Conservation (phyloP, 2,329 filamentous ascomycete genomes). For the Xylariaceae sp. region DNA sequence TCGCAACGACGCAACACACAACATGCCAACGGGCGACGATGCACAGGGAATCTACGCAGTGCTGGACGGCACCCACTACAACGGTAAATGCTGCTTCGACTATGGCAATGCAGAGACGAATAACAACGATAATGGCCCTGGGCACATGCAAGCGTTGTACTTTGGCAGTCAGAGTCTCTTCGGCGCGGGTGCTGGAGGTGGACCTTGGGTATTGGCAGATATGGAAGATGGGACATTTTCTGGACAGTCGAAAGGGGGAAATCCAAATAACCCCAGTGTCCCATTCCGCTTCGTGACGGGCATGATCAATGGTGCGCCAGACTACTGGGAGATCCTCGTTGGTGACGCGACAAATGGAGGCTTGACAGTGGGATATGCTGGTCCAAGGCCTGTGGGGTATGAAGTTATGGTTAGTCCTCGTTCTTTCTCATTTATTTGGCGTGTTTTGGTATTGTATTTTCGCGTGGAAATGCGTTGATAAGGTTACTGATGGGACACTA, state of each 20-base stretch:
- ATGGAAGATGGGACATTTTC: conserved; percentile 64
- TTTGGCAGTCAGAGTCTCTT: conserved; percentile 45
- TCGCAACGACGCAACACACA: conserved; percentile 51
- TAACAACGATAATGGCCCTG: conserved; percentile 50
- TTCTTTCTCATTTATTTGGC: not conserved
- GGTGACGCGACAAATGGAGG: conserved; percentile 50
- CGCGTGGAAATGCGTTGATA: not conserved
- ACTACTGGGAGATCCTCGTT: conserved; percentile 56
- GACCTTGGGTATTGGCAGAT: conserved; percentile 66
- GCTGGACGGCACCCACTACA: conserved; percentile 57
- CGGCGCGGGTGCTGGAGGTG: conserved; percentile 53
- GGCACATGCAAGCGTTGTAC: conserved; percentile 67
- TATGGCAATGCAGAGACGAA: conserved; percentile 53
- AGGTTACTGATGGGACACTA: conserved; percentile 54
- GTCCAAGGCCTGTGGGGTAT: conserved; percentile 41
- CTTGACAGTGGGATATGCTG: conserved; percentile 56
- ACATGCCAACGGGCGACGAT: conserved; percentile 50
- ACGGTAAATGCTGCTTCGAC: conserved; percentile 52
- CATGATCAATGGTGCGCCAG: conserved; percentile 50
- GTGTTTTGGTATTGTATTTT: not conserved
- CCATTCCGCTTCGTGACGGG: conserved; percentile 53
- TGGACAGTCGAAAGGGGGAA: conserved; percentile 41
- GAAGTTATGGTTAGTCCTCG: not conserved
- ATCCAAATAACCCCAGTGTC: conserved; percentile 49
- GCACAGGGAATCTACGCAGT: conserved; percentile 58